Base-by-base conservation (phyloP, 257 asterid species). In the Solanum bulbocastanum region DNA sequence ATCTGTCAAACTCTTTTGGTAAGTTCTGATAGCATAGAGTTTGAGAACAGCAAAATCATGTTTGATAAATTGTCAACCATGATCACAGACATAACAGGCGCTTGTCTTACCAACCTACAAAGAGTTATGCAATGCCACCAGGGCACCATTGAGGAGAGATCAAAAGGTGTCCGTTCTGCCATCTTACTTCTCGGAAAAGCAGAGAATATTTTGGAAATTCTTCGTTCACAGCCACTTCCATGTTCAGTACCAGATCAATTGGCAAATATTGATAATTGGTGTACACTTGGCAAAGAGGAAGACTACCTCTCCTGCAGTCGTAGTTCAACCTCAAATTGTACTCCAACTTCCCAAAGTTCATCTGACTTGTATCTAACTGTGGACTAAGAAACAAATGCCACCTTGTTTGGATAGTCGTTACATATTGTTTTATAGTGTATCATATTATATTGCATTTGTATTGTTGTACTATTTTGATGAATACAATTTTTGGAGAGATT, bases 91-190 rank as follows among this genome's bases (percentile, higher is more conserved):
- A 89, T 95, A 87, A 84, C 92, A 6, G 98, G 97, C 62, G 97
- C 98, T 87, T 92, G 96, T 88, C 92, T 94, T 33, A 91, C 96
- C 78, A 95, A 95, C 91, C 81, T 94, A 74, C 95, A 87, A 4
- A 93, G 87, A 35, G 94, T 92, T 36, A 87, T 74, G 75, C 92
- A 89, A 89, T 93, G 96, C 88, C 94, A 93, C 85, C 92, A 87
- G 58, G 91, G 93, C 88, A 62, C 87, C 89, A 94, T 93, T 32
- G 94, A 93, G 86, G 90, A 91, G 66, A 91, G 96, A 82, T 95
- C 91, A 68, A 94, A 92, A 62, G 84, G 90, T 2, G 93, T 94
- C 42, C 93, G 92, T 18, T 20, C 37, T 46, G 94, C 97, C 33
- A 89, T 93, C 81, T 87, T 90, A 85, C 95, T 94, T 86, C 92